These are phyloP conservation scores for Aspergillus fijiensis DNA, from an alignment of 2,329 filamentous ascomycete species.

Conservation along the genomic window DNA sequence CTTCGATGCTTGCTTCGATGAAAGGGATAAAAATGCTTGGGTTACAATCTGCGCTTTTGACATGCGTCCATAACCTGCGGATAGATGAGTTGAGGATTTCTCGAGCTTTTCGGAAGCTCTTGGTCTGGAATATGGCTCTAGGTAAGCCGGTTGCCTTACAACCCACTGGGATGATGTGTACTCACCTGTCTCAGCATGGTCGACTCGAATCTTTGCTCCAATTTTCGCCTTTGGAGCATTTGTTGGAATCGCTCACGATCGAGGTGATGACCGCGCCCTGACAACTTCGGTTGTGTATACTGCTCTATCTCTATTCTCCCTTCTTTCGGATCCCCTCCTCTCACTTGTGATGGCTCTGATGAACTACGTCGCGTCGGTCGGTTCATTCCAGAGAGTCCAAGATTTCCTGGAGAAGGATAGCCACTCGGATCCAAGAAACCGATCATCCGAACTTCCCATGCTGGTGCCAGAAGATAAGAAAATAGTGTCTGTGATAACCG, in stretches of 20 bases:
- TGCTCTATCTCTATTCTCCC: slow-evolving; percentile 48
- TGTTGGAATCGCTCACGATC: slow-evolving; percentile 40
- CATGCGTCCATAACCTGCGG: slow-evolving; percentile 41
- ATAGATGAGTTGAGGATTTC: slow-evolving; percentile 44
- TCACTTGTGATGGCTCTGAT: slow-evolving; percentile 49
- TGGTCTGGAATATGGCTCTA: slow-evolving; percentile 44
- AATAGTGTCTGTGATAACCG: slow-evolving; percentile 19
- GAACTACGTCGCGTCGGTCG: slow-evolving; percentile 46
- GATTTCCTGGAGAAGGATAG: slow-evolving; percentile 42
- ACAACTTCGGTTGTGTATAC: slow-evolving; percentile 48
- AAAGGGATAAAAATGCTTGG: slow-evolving; percentile 55
- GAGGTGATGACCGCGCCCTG: slow-evolving; percentile 31
- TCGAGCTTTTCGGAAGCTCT: slow-evolving; percentile 41
- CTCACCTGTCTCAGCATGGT: slow-evolving; percentile 30
- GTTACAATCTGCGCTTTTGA: slow-evolving; percentile 43
- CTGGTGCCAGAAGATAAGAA: slow-evolving; percentile 23
- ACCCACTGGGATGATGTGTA: not conserved
- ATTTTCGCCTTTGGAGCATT: slow-evolving; percentile 50
- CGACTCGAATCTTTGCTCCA: slow-evolving; percentile 45
- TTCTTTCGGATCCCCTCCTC: slow-evolving; percentile 48
- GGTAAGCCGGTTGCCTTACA: slow-evolving; percentile 22
- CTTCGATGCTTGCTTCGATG: slow-evolving; percentile 51
- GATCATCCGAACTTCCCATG: slow-evolving; percentile 10
- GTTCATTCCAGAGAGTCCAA: slow-evolving; percentile 50
- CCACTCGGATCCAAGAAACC: slow-evolving; percentile 28